Base-by-base conservation (phyloP, 2,329 filamentous ascomycete genomes). In the Ceratocystis variospora region DNA sequence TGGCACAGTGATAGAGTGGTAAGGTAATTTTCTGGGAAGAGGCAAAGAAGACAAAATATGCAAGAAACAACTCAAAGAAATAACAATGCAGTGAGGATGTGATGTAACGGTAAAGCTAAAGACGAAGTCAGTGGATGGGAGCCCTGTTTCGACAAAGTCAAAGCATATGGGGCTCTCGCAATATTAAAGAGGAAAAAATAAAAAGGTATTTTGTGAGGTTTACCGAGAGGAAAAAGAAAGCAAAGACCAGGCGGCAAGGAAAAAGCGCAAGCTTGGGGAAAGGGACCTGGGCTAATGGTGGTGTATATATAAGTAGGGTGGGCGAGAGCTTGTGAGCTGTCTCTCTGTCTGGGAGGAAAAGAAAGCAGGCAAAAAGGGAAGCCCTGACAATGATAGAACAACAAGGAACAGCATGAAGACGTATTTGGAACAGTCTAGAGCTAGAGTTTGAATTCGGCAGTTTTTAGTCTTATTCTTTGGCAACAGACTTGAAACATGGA, bases 61-160 rank as follows among this genome's bases (percentile, higher is more conserved):
- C 37, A 65, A 65, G 50, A 33, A 46, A 44, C 41, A 62, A 44
- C 25, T 59, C 53, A 37, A 50, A 59, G 53, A 59, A 59, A 31
- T 33, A 33, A 59, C 48, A 53, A 53, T 25, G 22, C 48, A 53
- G 48, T 5, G 48, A 53, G 48, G 48, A 53, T 53, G 48, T 53
- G 48, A 53, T 53, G 48, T 53, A 53, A 53, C 48, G 1, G 48
- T 53, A 53, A 25, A 53, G 48, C 48, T 37, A 50, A n/a, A n/a
- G n/a, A 53, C 48, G 7, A 19, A 53, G 48, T 53, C 33, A 37
- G 33, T 37, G 7, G 33, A 37, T 37, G 3, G 19, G 48, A 3
- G 19, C 53, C 53, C 28, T 59, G 53, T 59, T 33, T 59, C 28
- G 53, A 17, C 53, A n/a, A 17, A 59, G 50, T 25, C 10, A 59